phyloP scores from a whole-genome alignment of 116 monocot genomes.

The Iris pallida region DNA sequence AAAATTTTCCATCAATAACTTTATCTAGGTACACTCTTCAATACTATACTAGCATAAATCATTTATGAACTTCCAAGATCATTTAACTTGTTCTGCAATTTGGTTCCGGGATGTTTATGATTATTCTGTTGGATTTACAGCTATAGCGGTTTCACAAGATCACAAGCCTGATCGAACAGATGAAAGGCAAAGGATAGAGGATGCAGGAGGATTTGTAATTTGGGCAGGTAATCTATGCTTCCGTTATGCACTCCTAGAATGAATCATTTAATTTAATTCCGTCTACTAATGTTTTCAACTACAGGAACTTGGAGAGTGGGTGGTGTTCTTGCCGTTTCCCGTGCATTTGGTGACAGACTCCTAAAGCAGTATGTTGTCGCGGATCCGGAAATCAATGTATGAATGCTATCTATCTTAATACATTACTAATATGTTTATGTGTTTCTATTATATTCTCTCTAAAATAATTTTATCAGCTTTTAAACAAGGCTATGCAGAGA shows the following conservation, averaged over 20 bases:
- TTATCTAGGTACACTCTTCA: too few species aligned
- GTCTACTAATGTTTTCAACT: neutral
- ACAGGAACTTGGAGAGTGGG: conserved; percentile 95
- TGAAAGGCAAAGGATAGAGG: conserved; percentile 41
- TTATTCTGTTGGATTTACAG: conserved; percentile 3
- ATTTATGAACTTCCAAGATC: too few species aligned
- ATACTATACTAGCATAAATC: too few species aligned
- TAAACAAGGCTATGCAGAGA: too few species aligned
- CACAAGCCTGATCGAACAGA: conserved; percentile 53
- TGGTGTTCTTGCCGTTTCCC: conserved; percentile 98
- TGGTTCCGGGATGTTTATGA: too few species aligned
- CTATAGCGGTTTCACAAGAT: conserved; percentile 38
- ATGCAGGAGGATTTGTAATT: conserved; percentile 46
- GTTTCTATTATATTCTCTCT: too few species aligned
- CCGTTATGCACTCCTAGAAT: neutral
- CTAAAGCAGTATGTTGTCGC: conserved; percentile 92
- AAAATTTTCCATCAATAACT: too few species aligned
- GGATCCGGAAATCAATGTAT: conserved; percentile 90
- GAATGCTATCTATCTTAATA: neutral
- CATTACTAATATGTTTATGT: neutral
- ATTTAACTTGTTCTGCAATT: too few species aligned
- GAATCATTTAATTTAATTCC: neutral
- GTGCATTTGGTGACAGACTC: conserved; percentile 93
- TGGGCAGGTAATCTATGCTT: conserved; percentile 30
- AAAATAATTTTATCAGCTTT: too few species aligned